These are phyloP conservation scores for Magnolia changhungtana DNA, from an alignment of 164 flowering plant species.

Conservation along the genomic window DNA sequence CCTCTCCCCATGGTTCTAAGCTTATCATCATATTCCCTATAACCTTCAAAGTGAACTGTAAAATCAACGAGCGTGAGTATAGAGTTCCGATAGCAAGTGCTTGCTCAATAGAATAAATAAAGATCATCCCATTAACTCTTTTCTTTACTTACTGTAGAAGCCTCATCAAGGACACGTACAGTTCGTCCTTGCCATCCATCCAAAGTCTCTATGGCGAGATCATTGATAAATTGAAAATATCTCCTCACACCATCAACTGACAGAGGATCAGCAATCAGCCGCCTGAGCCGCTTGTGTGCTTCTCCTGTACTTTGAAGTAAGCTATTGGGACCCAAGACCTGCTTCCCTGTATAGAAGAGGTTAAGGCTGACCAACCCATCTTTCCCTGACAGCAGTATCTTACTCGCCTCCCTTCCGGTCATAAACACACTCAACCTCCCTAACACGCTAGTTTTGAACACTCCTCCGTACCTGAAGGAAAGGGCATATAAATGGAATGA, in stretches of 20 bases:
- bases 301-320: constrained; percentile 58
- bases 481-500: too few species aligned
- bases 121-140: too few species aligned
- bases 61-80: not conserved
- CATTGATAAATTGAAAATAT: constrained; percentile 51
- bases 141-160: constrained; percentile 41
- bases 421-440: constrained; percentile 56
- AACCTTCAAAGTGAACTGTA: constrained; percentile 68
- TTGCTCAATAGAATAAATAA: too few species aligned
- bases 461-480: constrained; percentile 54
- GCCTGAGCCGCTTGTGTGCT: constrained; percentile 54
- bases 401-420: constrained; percentile 72
- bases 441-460: constrained; percentile 47
- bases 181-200: constrained; percentile 50
- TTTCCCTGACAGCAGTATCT: constrained; percentile 56
- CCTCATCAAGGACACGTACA: constrained; percentile 56
- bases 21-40: constrained; percentile 69
- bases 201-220: constrained; percentile 44
- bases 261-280: constrained; percentile 57
- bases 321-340: constrained; percentile 61
- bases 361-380: constrained; percentile 68
- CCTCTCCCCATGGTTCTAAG: constrained; percentile 59
- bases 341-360: constrained; percentile 59
- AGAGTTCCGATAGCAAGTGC: too few species aligned
- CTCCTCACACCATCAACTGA: constrained; percentile 59